Evolutionary conservation across 305 asterid species (phyloP).

Genomic region (Fraxinus greggii): DNA sequence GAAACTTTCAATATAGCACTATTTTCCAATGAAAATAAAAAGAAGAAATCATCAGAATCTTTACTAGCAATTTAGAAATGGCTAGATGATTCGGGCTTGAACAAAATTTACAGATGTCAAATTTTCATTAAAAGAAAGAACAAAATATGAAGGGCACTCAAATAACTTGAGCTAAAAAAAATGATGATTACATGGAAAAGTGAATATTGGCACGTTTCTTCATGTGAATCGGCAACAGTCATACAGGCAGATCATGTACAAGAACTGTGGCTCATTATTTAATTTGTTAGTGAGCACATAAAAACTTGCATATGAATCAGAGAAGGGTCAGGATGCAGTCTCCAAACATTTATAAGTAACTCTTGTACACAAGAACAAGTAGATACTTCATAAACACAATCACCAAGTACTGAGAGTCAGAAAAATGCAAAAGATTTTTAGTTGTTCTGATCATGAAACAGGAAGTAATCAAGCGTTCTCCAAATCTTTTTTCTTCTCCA

Average conservation of each 20-base stretch:
- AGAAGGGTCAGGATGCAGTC: not conserved
- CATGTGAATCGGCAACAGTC: not conserved
- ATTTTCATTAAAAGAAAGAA: not conserved
- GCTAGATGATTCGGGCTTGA: not conserved
- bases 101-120: not conserved
- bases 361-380: not conserved
- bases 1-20: not conserved
- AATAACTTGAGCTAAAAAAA: not conserved
- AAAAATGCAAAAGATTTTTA: constrained; percentile 5
- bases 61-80: not conserved
- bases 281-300: not conserved
- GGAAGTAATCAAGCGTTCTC: constrained; percentile 22
- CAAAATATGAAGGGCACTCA: not conserved
- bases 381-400: not conserved
- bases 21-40: not conserved
- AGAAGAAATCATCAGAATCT: not conserved
- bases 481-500: constrained; percentile 13
- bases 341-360: not conserved
- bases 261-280: not conserved
- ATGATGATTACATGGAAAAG: not conserved
- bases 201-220: not conserved
- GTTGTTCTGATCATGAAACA: constrained; percentile 19
- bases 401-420: not conserved
- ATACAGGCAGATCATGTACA: not conserved
- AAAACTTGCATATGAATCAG: not conserved